Percentiles rank a stretch among this genome's conserved stretches.
phyloP scores from a whole-genome alignment of 345 rosid genomes.

The Sisymbrium irio region DNA sequence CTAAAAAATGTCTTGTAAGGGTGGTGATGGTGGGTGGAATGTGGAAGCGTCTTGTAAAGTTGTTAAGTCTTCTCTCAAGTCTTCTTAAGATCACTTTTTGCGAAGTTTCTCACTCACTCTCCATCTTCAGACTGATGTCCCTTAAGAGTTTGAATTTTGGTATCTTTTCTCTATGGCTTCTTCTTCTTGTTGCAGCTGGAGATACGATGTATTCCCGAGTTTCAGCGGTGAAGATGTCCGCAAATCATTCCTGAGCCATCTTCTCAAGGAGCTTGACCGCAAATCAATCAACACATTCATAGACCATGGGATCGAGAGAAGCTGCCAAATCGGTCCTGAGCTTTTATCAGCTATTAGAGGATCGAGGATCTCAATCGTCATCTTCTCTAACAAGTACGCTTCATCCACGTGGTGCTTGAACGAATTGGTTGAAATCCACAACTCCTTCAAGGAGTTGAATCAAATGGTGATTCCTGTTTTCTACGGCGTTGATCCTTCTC shows the following conservation, averaged over 20 bases:
- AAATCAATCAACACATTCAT: background rate
- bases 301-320: background rate
- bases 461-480: slow-evolving; percentile 11
- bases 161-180: too few species aligned
- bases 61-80: background rate
- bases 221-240: slow-evolving; percentile 22
- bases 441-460: background rate
- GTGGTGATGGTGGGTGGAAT: too few species aligned
- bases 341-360: background rate
- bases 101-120: background rate
- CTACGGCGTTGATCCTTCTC: slow-evolving; percentile 9
- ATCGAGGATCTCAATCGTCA: background rate
- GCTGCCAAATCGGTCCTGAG: background rate
- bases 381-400: slow-evolving; percentile 13
- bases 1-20: too few species aligned
- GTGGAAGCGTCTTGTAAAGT: too few species aligned
- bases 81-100: background rate
- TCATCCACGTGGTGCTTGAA: slow-evolving; percentile 5
- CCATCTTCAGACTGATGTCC: background rate
- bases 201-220: slow-evolving; percentile 1
- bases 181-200: too few species aligned
- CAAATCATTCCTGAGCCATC: slow-evolving; percentile 7
- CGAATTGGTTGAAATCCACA: slow-evolving; percentile 3
- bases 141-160: too few species aligned
- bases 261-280: background rate